Conservation (phyloP, 202 grass and related monocot species). For the Hordeum pubiflorum region DNA sequence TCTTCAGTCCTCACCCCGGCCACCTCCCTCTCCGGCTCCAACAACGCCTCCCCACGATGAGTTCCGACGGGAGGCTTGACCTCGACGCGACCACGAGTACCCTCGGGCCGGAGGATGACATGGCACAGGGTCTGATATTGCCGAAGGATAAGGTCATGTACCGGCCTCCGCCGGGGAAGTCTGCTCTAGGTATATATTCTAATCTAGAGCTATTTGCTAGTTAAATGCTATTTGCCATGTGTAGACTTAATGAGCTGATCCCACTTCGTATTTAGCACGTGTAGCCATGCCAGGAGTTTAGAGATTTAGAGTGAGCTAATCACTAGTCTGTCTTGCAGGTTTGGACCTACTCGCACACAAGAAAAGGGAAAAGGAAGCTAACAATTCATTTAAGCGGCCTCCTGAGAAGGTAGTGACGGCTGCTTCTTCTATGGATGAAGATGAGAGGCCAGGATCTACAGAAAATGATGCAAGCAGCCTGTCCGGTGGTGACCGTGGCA, state of each 20-base stretch:
- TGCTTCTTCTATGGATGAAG: conserved; percentile 58
- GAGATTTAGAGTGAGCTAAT: conserved; percentile 10
- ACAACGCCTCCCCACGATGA: not conserved
- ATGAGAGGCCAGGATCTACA: conserved; percentile 39
- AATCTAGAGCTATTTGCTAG: not conserved
- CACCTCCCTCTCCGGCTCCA: not conserved
- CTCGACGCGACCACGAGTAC: conserved; percentile 53
- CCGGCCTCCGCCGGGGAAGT: conserved; percentile 57
- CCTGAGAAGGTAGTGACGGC: conserved; percentile 35
- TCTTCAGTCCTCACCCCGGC: too few species aligned
- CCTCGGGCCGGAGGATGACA: conserved; percentile 53
- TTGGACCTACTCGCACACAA: conserved; percentile 64
- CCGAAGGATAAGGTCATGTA: conserved; percentile 62
- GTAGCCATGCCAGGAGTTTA: not conserved
- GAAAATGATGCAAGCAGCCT: conserved; percentile 32
- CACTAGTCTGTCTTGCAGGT: conserved; percentile 33
- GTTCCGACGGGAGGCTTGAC: conserved; percentile 34
- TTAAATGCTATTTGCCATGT: not conserved
- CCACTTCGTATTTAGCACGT: not conserved
- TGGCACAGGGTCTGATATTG: conserved; percentile 47
- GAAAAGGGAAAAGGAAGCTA: conserved; percentile 44
- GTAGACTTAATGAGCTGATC: not conserved
- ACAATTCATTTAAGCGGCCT: conserved; percentile 49
- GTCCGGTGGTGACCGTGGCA: conserved; percentile 1
- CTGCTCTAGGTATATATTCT: conserved; percentile 40